Evolutionary conservation across 2,329 filamentous ascomycete genomes (phyloP).

Genomic region (Neonectria sp.): DNA sequence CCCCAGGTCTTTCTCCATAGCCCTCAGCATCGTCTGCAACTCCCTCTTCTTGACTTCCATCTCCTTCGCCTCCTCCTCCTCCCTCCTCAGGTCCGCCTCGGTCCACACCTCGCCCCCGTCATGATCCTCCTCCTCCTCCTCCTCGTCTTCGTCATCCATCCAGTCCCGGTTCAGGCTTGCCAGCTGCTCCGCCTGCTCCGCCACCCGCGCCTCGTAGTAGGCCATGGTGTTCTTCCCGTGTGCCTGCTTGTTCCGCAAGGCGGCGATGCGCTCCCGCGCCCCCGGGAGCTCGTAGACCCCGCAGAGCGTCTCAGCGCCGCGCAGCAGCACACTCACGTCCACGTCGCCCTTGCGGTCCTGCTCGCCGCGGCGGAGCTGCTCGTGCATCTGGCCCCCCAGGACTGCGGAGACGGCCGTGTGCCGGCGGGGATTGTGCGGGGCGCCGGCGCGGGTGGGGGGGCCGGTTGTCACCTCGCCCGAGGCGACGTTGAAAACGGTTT

Average conservation of each 20-base stretch:
- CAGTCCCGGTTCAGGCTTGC: conserved; percentile 79
- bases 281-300: conserved; percentile 88
- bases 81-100: conserved; percentile 77
- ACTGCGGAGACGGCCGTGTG: conserved; percentile 93
- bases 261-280: conserved; percentile 81
- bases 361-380: conserved; percentile 77
- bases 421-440: conserved; percentile 66
- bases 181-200: conserved; percentile 81
- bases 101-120: conserved; percentile 68
- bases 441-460: conserved; percentile 62
- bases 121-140: conserved; percentile 66
- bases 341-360: conserved; percentile 75
- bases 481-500: conserved; percentile 77
- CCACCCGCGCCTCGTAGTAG: conserved; percentile 86
- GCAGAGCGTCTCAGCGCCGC: conserved; percentile 91
- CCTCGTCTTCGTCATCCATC: conserved; percentile 69
- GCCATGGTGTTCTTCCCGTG: conserved; percentile 81
- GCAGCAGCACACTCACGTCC: conserved; percentile 87
- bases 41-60: conserved; percentile 71
- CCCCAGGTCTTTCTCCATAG: conserved; percentile 71
- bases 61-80: conserved; percentile 76
- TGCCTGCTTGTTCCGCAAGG: conserved; percentile 79
- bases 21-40: conserved; percentile 65
- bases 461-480: conserved; percentile 74
- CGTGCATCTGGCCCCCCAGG: conserved; percentile 88